phyloP scores from a whole-genome alignment of 1,139 yeast genomes.

The Candida pseudoviswanathii region DNA sequence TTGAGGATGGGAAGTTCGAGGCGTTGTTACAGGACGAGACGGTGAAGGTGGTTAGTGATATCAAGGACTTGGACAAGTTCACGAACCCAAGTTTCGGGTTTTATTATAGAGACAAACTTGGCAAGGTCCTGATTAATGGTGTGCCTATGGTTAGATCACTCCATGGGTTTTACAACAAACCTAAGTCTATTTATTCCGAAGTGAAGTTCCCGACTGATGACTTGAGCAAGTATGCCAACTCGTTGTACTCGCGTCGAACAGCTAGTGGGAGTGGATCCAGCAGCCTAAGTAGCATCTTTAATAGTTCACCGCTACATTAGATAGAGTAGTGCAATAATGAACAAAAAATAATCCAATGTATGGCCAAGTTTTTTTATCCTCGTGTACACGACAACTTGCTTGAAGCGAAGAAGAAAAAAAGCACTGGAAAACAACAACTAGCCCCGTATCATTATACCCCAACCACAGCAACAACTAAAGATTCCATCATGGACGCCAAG shows the following conservation, averaged over 20 bases:
- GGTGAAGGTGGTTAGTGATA: not conserved
- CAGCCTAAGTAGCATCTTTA: constrained; percentile 5
- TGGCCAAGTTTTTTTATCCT: not conserved
- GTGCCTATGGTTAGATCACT: constrained; percentile 6
- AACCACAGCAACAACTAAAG: too few relatives aligned
- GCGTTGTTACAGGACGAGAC: constrained; percentile 6
- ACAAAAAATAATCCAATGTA: not conserved
- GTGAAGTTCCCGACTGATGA: constrained; percentile 7
- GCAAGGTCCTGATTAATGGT: constrained; percentile 5
- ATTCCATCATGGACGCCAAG: constrained; percentile 37
- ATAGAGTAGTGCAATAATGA: not conserved
- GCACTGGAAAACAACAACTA: not conserved
- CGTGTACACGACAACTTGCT: not conserved
- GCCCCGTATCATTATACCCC: not conserved
- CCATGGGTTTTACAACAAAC: constrained; percentile 7
- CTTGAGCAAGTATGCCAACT: constrained; percentile 1
- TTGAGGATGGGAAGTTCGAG: constrained; percentile 3
- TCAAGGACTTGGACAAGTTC: constrained; percentile 2
- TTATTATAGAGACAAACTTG: constrained; percentile 4
- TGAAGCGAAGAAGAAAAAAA: not conserved
- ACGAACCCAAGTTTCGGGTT: constrained; percentile 8
- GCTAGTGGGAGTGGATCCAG: constrained; percentile 6
- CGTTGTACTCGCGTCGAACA: constrained; percentile 4
- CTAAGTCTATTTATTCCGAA: constrained; percentile 1
- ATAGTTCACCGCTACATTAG: constrained; percentile 6